Percentiles rank a stretch among this genome's conserved stretches.
Conservation (phyloP, 768 basidiomycete species). For the Boletales sp. region DNA sequence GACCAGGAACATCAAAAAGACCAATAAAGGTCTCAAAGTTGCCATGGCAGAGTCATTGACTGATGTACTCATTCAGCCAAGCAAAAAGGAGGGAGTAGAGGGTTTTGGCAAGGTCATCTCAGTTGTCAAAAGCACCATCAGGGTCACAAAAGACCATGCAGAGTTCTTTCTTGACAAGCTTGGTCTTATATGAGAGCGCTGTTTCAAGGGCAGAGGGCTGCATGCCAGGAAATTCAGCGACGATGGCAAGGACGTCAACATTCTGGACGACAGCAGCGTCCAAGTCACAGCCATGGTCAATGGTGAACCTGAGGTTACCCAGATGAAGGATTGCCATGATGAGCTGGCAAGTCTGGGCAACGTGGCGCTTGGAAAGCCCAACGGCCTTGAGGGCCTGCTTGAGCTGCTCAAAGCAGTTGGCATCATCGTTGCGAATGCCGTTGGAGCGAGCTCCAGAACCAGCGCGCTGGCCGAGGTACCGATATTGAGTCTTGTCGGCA, state of each 20-base stretch:
- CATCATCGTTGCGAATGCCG: constrained; percentile 71
- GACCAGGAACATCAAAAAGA: constrained; percentile 88
- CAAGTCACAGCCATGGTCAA: too few species aligned
- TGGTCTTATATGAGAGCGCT: too few species aligned
- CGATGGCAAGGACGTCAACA: too few species aligned
- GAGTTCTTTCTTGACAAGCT: too few species aligned
- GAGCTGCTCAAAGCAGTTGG: constrained; percentile 86
- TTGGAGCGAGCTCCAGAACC: constrained; percentile 41
- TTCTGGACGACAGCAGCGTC: too few species aligned
- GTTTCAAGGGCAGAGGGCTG: too few species aligned
- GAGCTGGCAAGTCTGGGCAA: constrained; percentile 95
- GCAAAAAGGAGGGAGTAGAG: constrained; percentile 93
- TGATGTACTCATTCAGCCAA: constrained; percentile 96
- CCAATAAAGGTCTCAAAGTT: constrained; percentile 92
- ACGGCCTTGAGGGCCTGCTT: constrained; percentile 92
- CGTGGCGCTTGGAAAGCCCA: constrained; percentile 90
- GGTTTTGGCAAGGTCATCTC: constrained; percentile 91
- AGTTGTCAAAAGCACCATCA: constrained; percentile 85
- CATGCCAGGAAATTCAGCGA: too few species aligned
- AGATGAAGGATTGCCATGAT: too few species aligned
- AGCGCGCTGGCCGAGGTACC: constrained; percentile 78
- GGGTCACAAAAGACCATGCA: too few species aligned
- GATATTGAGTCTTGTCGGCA: too few species aligned
- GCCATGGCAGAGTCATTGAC: constrained; percentile 90
- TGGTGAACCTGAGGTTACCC: too few species aligned